phyloP scores from a whole-genome alignment of 169 alveolate genomes.

The Eimeria falciformis region DNA sequence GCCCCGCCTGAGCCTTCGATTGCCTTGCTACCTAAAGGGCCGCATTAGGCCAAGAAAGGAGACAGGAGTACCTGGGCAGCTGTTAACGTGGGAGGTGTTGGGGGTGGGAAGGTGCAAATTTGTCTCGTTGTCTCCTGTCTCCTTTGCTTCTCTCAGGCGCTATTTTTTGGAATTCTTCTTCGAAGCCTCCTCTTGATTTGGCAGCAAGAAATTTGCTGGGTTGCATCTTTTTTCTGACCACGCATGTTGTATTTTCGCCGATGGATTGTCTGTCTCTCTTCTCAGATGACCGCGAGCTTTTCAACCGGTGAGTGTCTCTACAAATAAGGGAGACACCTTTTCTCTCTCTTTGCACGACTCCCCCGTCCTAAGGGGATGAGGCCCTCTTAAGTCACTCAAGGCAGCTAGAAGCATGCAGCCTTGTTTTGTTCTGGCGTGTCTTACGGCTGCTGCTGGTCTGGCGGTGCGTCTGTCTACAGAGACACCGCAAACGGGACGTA shows the following conservation, averaged over 20 bases:
- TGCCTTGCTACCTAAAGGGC: no score
- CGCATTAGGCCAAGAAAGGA: no score
- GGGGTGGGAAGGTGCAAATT: no score
- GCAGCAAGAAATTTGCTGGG: conserved; percentile 34
- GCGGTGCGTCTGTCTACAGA: neutral
- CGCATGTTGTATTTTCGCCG: conserved; percentile 43
- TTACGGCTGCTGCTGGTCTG: neutral
- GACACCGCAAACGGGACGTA: conserved; percentile 76
- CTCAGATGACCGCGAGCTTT: conserved; percentile 46
- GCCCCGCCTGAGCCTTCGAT: no score
- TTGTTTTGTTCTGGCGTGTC: neutral
- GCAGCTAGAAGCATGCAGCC: neutral
- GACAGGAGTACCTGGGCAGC: no score
- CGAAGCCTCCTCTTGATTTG: neutral
- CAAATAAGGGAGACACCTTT: no score
- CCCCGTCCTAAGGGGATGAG: no score
- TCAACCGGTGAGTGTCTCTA: conserved; percentile 55
- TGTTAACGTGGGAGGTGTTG: no score
- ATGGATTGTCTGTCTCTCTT: conserved; percentile 49
- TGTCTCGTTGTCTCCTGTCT: no score
- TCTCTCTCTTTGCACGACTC: no score
- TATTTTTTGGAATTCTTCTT: conserved; percentile 30
- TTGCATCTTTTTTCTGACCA: conserved; percentile 29
- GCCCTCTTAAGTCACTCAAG: neutral
- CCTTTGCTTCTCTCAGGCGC: neutral